Conservation (phyloP, 2,329 filamentous ascomycete species). For the Aureobasidium sp. region DNA sequence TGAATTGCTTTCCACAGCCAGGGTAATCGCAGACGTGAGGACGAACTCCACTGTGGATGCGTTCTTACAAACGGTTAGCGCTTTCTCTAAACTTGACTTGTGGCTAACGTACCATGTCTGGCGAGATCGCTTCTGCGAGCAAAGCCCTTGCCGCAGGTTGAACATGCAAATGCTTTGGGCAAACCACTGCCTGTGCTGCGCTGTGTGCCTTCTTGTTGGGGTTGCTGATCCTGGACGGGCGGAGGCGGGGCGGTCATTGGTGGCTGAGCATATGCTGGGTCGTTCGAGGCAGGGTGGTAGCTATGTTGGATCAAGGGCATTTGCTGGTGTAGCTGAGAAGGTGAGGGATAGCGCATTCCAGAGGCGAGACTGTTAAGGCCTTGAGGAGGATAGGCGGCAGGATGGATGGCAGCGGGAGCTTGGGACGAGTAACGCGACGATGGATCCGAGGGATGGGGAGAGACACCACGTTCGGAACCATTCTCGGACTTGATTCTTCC, state of each 20-base stretch:
- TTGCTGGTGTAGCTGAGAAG: constrained; percentile 44
- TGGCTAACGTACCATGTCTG: constrained; percentile 67
- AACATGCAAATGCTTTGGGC: constrained; percentile 79
- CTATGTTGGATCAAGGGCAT: constrained; percentile 51
- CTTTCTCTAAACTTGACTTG: constrained; percentile 15
- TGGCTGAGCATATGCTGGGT: constrained; percentile 35
- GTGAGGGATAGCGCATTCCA: constrained; percentile 49
- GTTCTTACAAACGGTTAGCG: constrained; percentile 54
- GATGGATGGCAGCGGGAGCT: constrained; percentile 45
- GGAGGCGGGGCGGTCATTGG: constrained; percentile 24
- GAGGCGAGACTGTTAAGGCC: constrained; percentile 46
- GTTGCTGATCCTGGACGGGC: constrained; percentile 28
- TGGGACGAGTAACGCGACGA: constrained; percentile 53
- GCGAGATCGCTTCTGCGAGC: constrained; percentile 89
- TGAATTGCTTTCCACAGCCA: constrained; percentile 90
- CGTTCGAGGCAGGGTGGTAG: constrained; percentile 45
- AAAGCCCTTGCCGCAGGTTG: constrained; percentile 84
- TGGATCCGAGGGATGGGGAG: constrained; percentile 49
- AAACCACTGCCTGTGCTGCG: constrained; percentile 41
- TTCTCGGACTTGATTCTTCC: constrained; percentile 51
- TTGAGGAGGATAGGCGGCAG: constrained; percentile 34
- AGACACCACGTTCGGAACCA: constrained; percentile 52
- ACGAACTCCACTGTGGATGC: constrained; percentile 85
- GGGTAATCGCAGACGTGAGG: constrained; percentile 90
- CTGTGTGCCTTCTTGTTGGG: constrained; percentile 30